Evolutionary conservation across 345 rosid genomes (phyloP).

Genomic region (Rhodamnia argentea): DNA sequence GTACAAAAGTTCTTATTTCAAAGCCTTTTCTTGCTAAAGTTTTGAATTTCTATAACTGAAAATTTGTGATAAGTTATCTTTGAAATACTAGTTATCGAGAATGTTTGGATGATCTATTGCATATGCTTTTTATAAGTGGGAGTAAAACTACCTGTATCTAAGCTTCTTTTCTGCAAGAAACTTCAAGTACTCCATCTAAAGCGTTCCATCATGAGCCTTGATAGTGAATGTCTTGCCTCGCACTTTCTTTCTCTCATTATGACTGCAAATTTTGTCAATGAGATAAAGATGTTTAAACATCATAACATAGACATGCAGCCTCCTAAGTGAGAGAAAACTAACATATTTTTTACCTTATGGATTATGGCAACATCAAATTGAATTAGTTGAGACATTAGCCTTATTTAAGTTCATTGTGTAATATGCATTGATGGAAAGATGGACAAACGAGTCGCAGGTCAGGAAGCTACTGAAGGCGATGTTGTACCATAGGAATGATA

Average conservation of each 20-base stretch:
- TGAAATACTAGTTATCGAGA: neutral
- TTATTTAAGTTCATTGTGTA: slow-evolving; percentile 3
- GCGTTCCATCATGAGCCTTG: neutral
- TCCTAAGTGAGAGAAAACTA: neutral
- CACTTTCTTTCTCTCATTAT: neutral
- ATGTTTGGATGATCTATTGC: neutral
- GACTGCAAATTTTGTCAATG: neutral
- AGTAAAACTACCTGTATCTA: neutral
- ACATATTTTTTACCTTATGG: neutral
- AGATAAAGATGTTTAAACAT: neutral
- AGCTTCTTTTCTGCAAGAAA: neutral
- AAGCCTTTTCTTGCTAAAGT: neutral
- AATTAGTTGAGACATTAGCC: neutral
- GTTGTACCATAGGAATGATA: slow-evolving; percentile 36
- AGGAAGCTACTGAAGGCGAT: slow-evolving; percentile 70
- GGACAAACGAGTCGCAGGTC: slow-evolving; percentile 76
- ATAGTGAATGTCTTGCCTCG: neutral
- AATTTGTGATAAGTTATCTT: neutral
- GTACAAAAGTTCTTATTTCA: neutral
- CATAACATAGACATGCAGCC: neutral
- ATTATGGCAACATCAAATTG: neutral
- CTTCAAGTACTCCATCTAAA: neutral
- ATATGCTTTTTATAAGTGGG: neutral
- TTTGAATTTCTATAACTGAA: neutral
- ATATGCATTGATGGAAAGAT: slow-evolving; percentile 26